Base-by-base conservation (phyloP, 164 flowering plant genomes). In the Hamamelis virginiana region DNA sequence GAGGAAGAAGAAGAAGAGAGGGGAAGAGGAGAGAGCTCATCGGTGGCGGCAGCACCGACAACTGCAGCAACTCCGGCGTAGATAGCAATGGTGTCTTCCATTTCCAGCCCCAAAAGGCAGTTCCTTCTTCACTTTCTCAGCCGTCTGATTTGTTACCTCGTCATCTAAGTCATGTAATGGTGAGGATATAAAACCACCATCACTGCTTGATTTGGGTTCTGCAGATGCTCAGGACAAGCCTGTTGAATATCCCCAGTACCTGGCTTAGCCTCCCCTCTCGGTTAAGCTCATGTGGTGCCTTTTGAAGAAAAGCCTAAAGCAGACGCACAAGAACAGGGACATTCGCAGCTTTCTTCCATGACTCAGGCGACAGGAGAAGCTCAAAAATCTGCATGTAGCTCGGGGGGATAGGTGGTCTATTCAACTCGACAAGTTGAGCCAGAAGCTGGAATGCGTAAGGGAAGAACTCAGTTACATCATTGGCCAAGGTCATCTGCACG, bases 301-400 rank as follows among this genome's bases (percentile, higher is more conserved):
- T 92, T 66, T 83, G 91, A 70, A 95, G 91, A 77, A 87, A 95
- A n/a, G 99, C 94, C 76, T 88, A 94, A 53, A 95, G 92, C 67
- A 95, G 78, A 59, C 97, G 90, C 41, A 91, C 99, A 74, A 95
- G 93, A 0, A 97, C 97, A 14, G 97, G 99, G 23, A 87, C 94
- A 79, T 92, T 90, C 12, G 89, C 90, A 56, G 90, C 44, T 72
- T 84, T 82, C 65, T 82, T 85, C 99, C 99, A 95, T 41, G 83
- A 70, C 4, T 90, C 94, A 46, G 94, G 96, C 1, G 73, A 64
- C 26, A 95, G 79, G 56, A 95, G 90, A 56, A 89, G 82, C 64
- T 83, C 77, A 74, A 91, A 95, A 44, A 95, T 83, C 67, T 81
- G 83, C 86, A 91, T 86, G 78, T 95, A 95, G 76, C 43, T 81